A percentile compares a stretch with the other conserved stretches of the same genome.
These are phyloP conservation scores for Trichophyton simii DNA, from an alignment of 2,329 filamentous ascomycete species.

Conservation along the genomic window DNA sequence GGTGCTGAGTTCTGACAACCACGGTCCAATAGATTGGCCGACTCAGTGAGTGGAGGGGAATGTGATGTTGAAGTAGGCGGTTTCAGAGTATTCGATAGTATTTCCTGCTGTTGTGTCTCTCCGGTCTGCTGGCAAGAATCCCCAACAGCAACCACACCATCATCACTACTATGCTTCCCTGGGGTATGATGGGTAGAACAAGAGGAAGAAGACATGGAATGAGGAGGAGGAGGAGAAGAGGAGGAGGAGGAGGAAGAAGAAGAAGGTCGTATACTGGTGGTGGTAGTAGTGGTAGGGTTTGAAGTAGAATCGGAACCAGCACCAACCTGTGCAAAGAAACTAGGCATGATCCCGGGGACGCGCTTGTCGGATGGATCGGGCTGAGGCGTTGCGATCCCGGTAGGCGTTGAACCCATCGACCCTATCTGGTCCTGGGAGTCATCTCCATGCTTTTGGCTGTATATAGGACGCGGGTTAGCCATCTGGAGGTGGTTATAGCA, in stretches of 20 bases:
- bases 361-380: slow-evolving; percentile 91
- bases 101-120: neutral
- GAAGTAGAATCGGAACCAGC: slow-evolving; percentile 60
- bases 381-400: slow-evolving; percentile 82
- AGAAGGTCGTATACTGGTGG: slow-evolving; percentile 28
- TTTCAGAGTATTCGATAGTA: neutral
- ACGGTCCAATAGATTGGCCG: slow-evolving; percentile 32
- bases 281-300: slow-evolving; percentile 27
- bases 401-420: slow-evolving; percentile 70
- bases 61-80: neutral
- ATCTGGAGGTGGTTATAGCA: slow-evolving; percentile 2
- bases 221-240: slow-evolving; percentile 13
- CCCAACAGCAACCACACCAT: neutral
- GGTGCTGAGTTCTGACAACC: slow-evolving; percentile 21
- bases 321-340: slow-evolving; percentile 99
- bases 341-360: slow-evolving; percentile 83
- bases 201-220: neutral
- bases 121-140: neutral
- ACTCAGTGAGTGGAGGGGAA: slow-evolving; percentile 26
- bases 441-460: slow-evolving; percentile 25
- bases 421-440: slow-evolving; percentile 31
- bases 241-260: slow-evolving; percentile 10
- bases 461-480: slow-evolving; percentile 18
- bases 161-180: neutral
- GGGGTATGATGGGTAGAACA: neutral